Base-by-base conservation (phyloP, 805 yeast genomes). In the Metschnikowia shivogae region DNA sequence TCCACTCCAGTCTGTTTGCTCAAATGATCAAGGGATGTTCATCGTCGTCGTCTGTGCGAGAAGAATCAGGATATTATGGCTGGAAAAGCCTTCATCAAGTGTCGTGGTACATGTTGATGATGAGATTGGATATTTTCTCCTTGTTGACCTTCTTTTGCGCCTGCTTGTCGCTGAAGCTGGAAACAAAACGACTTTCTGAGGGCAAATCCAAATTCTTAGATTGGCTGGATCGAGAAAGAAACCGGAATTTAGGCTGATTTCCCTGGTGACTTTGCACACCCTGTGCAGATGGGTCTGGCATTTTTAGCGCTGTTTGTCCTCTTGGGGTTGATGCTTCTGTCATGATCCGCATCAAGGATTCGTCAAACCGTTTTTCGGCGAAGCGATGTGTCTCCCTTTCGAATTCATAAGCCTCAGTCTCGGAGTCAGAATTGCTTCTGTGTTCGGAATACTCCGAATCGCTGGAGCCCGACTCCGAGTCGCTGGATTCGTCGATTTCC, bases 31-130 rank as follows among this genome's bases (percentile, higher is more conserved):
- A 64, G 86, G 83, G 58, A 70, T 85, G 45, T 41, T 78, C 88
- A 2, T 84, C 85, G 3, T 84, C 81, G 57, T 69, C 73, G 36
- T 86, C 86, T 58, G 71, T 80, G 48, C 98, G 99, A 29, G 98
- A 98, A 11, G 92, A 92, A 67, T 93, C 98, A 92, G 66, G 99
- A 92, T 65, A 85, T 92, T 33, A 89, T 98, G 1, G 79, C 84
- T n/a, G 84, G 89, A 1, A 74, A 86, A 57, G 81, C 88, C 34
- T 76, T 79, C 57, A 88, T 86, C 30, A 49, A 45, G 17, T 50
- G 26, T 29, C 6, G 9, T 31, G 34, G 28, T 37, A 69, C 70
- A 69, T 68, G 27, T 69, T 65, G 34, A 76, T 56, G 20, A 83
- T 85, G 46, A 80, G 71, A 33, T 72, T 70, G 61, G 81, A 78